phyloP scores from a whole-genome alignment of 1,284 basidiomycete species.

The Pseudozyma thailandica region DNA sequence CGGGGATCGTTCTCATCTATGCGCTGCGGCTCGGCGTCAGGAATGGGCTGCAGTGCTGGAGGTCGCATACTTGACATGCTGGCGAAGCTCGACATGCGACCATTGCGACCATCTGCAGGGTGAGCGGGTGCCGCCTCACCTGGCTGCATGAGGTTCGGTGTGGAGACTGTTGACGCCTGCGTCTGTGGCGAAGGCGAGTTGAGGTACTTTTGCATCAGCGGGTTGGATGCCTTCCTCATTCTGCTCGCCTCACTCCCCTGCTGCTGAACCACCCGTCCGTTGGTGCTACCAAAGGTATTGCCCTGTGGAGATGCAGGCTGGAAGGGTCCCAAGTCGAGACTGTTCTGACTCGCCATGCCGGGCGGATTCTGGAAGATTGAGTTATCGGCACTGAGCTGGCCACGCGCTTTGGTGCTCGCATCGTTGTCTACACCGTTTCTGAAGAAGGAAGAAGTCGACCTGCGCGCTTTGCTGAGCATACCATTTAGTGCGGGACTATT shows the following conservation, averaged over 20 bases:
- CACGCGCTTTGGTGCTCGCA: slow-evolving; percentile 13
- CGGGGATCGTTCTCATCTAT: slow-evolving; percentile 11
- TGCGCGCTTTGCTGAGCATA: slow-evolving; percentile 41
- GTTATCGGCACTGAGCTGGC: slow-evolving; percentile 9
- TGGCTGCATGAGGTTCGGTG: slow-evolving; percentile 2
- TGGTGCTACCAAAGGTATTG: slow-evolving; percentile 16
- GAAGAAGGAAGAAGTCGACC: slow-evolving; percentile 48
- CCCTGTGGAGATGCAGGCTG: slow-evolving; percentile 40
- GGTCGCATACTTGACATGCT: slow-evolving; percentile 26
- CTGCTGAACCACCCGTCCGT: slow-evolving; percentile 25
- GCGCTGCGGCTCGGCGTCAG: slow-evolving; percentile 13
- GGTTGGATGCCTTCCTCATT: slow-evolving; percentile 35
- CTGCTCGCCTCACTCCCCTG: slow-evolving; percentile 16
- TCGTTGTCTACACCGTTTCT: slow-evolving; percentile 28
- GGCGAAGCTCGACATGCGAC: slow-evolving; percentile 33
- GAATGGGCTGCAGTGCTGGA: slow-evolving; percentile 28
- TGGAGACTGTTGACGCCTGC: slow-evolving; percentile 20
- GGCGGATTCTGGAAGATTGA: slow-evolving; percentile 51
- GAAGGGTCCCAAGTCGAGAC: slow-evolving; percentile 61
- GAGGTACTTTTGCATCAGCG: slow-evolving; percentile 47
- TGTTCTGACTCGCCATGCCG: slow-evolving; percentile 55
- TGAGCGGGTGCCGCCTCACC: slow-evolving; percentile 1
- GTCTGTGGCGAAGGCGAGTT: slow-evolving; percentile 40
- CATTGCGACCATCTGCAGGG: slow-evolving; percentile 1
- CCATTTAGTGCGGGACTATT: slow-evolving; percentile 15